Base-by-base conservation (phyloP, 108 stramenopile species). In the Nitzschia putrida region DNA sequence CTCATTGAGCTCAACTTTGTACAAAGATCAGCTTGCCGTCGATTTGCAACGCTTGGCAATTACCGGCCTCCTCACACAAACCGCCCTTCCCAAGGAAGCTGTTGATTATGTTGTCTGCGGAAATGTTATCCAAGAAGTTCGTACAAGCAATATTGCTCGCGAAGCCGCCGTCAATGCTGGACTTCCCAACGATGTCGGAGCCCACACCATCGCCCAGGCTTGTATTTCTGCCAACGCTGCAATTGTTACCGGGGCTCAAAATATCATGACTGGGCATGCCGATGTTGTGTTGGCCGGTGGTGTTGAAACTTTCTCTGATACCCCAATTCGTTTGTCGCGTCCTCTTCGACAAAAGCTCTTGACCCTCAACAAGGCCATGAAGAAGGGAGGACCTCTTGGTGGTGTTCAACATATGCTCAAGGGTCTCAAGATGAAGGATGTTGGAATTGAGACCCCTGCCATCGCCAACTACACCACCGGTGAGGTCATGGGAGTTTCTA, bases 391-490 rank as follows among this genome's bases (percentile, higher is more conserved):
- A 16, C 69, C 82, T 20, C 14, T 88, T 47, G 90, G 88, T 9
- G 92, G 77, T 1, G 53, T 94, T 25, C 64, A 79, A 8, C 92
- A 95, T 58, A 71, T 98, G 57, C 64, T 97, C 22, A 95, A 95
- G 80, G 97, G 97, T 7, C 82, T 99, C 42, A 92, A 87, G 68
- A 58, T 85, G 68, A 92, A 88, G 58, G 98, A 97, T 77, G 66
- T 99, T 13, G 79, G 82, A 26, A 80, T 97, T 54, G 99, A 99
- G 68, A 89, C 97, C 0, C 99, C 99, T 0, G 97, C 98, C 22
- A 99, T 99, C 80, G 95, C 95, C 21, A 98, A 99, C 78, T 99
- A 95, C 71, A 97, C 97, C 7, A 98, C 98, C 3, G 99, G 98
- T 13, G 99, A 99, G 72, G 96, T 99, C n/a, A 99, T 99, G 99